Percentiles rank a stretch among this genome's conserved stretches.
These are phyloP conservation scores for Monilinia aucupariae DNA, from an alignment of 2,329 filamentous ascomycete genomes.

Conservation along the genomic window DNA sequence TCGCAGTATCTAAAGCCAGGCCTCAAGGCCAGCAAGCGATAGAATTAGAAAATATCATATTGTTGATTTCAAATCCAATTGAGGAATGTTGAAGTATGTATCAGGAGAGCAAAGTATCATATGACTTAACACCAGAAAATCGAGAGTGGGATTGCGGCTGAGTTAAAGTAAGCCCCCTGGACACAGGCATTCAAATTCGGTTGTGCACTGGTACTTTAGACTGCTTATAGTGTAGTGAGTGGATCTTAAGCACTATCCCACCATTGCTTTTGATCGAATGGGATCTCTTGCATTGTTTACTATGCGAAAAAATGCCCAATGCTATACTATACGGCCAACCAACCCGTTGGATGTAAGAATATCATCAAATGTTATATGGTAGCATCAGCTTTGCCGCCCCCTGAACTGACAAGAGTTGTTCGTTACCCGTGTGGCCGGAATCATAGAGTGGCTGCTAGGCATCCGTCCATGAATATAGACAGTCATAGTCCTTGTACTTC, in stretches of 20 bases:
- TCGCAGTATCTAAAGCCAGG: no score
- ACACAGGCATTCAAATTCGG: neutral
- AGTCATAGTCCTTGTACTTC: neutral
- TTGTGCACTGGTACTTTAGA: no score
- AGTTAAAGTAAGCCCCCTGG: neutral
- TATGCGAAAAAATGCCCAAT: neutral
- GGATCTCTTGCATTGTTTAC: neutral
- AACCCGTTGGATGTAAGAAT: neutral
- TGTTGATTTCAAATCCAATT: no score
- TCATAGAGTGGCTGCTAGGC: neutral
- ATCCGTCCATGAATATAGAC: neutral
- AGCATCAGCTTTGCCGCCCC: neutral
- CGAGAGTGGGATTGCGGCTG: conserved; percentile 1
- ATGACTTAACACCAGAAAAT: neutral
- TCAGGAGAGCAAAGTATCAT: neutral
- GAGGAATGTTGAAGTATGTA: no score
- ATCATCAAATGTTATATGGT: neutral
- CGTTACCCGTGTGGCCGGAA: neutral
- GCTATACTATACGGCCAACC: neutral
- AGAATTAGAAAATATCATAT: no score
- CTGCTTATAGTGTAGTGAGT: neutral
- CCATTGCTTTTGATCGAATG: neutral
- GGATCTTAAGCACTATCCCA: conserved; percentile 1
- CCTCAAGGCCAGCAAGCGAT: no score
- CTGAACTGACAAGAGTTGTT: neutral